A percentile compares a stretch with the other conserved stretches of the same genome.
Evolutionary conservation across 2,329 filamentous ascomycete species (phyloP).

Genomic region (Aspergillus aculeatus): DNA sequence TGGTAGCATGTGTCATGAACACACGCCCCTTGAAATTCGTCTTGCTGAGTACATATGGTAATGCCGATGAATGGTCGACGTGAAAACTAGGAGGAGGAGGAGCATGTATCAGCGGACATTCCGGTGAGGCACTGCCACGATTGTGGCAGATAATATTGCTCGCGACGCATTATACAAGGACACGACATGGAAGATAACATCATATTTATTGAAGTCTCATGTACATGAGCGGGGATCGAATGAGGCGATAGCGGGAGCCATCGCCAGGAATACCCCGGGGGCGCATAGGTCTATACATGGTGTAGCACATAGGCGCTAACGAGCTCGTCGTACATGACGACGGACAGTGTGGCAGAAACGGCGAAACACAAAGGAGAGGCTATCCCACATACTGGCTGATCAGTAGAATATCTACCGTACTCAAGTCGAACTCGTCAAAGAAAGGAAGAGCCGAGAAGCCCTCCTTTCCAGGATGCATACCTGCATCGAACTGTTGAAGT

Average conservation of each 20-base stretch:
- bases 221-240: conserved; percentile 29
- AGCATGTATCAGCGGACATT: conserved; percentile 29
- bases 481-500: conserved; percentile 76
- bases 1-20: conserved; percentile 99
- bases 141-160: conserved; percentile 11
- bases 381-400: conserved; percentile 90
- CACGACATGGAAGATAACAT: conserved; percentile 8
- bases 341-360: conserved; percentile 7
- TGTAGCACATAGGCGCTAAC: neutral
- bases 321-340: neutral
- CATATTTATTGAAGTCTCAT: conserved; percentile 24
- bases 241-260: conserved; percentile 1
- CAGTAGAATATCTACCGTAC: conserved; percentile 92
- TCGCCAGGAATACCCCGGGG: neutral
- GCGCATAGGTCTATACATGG: neutral
- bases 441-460: conserved; percentile 91
- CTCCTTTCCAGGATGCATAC: conserved; percentile 94
- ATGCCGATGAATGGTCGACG: conserved; percentile 95
- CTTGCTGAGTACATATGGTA: conserved; percentile 95
- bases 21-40: conserved; percentile 96
- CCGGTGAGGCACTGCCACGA: neutral
- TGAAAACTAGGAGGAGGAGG: conserved; percentile 76
- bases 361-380: conserved; percentile 19
- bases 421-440: conserved; percentile 97
- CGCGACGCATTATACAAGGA: conserved; percentile 18